Percentiles rank a stretch among this genome's conserved stretches.
These are phyloP conservation scores for Metarhizium rileyi DNA, from an alignment of 2,329 filamentous ascomycete genomes.

Conservation along the genomic window DNA sequence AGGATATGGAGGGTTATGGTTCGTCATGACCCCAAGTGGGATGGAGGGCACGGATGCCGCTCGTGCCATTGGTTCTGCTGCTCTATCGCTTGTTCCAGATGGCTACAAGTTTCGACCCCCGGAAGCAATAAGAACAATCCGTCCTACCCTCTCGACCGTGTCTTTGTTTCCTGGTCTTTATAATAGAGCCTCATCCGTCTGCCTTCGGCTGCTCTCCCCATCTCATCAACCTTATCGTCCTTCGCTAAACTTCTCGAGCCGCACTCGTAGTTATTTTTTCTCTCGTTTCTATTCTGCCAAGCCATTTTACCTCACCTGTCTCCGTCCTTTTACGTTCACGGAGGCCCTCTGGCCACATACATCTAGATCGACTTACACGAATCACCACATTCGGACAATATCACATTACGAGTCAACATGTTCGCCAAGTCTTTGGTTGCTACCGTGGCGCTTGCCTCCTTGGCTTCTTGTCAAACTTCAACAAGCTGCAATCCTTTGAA, in stretches of 20 bases:
- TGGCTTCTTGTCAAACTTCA: constrained; percentile 43
- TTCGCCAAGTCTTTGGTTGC: constrained; percentile 36
- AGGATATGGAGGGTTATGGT: neutral
- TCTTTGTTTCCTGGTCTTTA: neutral
- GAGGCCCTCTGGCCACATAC: neutral
- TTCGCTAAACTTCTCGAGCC: constrained; percentile 1
- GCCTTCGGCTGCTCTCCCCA: neutral
- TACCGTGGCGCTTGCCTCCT: constrained; percentile 39
- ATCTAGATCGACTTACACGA: neutral
- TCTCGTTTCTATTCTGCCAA: too few relatives aligned
- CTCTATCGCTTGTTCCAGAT: neutral
- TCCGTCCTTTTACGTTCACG: too few relatives aligned
- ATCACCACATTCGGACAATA: neutral
- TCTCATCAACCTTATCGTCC: neutral
- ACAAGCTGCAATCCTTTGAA: constrained; percentile 46
- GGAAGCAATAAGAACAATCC: constrained; percentile 2
- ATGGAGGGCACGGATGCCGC: neutral
- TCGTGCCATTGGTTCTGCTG: constrained; percentile 1
- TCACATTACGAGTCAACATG: constrained; percentile 16
- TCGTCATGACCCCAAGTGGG: neutral
- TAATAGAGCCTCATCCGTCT: neutral
- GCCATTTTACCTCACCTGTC: too few relatives aligned
- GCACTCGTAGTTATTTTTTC: neutral
- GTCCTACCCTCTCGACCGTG: too few relatives aligned
- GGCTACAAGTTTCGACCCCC: neutral